These are phyloP conservation scores for Aquilaria malaccensis DNA, from an alignment of 345 rosid species.

Conservation along the genomic window DNA sequence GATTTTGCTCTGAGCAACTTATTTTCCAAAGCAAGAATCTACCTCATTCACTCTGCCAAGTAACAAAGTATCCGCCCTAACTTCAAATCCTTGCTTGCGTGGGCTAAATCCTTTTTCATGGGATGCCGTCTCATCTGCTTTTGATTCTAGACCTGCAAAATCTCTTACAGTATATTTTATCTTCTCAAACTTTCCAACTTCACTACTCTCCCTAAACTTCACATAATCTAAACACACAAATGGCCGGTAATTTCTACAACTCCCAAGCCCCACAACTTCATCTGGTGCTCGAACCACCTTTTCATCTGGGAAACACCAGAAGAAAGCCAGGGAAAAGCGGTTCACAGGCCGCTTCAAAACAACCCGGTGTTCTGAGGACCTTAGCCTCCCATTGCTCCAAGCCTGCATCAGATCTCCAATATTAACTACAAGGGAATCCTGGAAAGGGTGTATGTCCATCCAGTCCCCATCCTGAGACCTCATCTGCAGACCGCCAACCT, in stretches of 20 bases:
- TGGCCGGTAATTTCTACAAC: constrained; percentile 34
- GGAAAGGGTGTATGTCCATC: constrained; percentile 42
- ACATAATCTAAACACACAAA: constrained; percentile 56
- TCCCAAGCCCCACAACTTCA: constrained; percentile 47
- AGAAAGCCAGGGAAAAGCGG: constrained; percentile 61
- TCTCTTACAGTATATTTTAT: constrained; percentile 51
- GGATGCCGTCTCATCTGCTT: not conserved
- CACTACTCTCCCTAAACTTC: constrained; percentile 52
- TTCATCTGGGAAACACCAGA: constrained; percentile 65
- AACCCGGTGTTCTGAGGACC: constrained; percentile 73
- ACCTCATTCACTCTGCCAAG: no score
- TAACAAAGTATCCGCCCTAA: no score
- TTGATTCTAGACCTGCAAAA: constrained; percentile 46
- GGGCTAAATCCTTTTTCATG: no score
- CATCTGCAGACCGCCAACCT: constrained; percentile 71
- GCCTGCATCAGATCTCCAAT: constrained; percentile 80
- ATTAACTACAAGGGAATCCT: constrained; percentile 56
- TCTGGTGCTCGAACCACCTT: constrained; percentile 49
- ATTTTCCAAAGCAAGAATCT: no score
- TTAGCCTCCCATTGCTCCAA: constrained; percentile 65
- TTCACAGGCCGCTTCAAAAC: constrained; percentile 34
- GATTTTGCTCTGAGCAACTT: no score
- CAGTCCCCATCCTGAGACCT: constrained; percentile 51
- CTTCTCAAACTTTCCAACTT: constrained; percentile 62
- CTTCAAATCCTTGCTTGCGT: no score